These are phyloP conservation scores for Leccinum rimulosum DNA, from an alignment of 768 basidiomycete genomes.

Conservation along the genomic window DNA sequence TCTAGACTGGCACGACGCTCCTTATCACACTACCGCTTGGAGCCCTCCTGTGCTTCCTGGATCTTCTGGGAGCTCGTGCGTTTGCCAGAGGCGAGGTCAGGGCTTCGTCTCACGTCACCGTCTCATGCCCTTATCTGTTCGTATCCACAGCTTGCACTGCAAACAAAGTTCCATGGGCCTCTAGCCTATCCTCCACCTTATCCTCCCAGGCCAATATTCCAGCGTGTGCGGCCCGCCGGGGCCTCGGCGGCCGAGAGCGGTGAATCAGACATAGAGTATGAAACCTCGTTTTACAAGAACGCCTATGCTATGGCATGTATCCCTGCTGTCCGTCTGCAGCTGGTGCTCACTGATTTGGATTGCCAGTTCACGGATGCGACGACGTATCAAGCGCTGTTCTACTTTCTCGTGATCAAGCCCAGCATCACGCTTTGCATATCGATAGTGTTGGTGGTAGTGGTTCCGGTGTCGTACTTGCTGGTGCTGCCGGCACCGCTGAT, in stretches of 20 bases:
- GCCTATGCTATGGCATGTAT: conserved; percentile 71
- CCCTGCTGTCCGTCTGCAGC: neutral
- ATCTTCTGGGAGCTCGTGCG: conserved; percentile 68
- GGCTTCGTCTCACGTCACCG: conserved; percentile 1
- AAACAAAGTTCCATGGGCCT: conserved; percentile 67
- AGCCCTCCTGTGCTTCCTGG: conserved; percentile 71
- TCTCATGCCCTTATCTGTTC: conserved; percentile 14
- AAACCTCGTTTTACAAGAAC: conserved; percentile 78
- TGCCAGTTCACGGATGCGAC: conserved; percentile 74
- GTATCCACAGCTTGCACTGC: conserved; percentile 53
- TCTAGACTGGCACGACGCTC: conserved; percentile 72
- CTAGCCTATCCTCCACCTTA: conserved; percentile 60
- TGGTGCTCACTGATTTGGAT: conserved; percentile 6
- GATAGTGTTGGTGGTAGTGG: conserved; percentile 50
- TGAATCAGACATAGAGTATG: conserved; percentile 38
- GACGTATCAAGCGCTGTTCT: conserved; percentile 83
- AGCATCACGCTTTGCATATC: conserved; percentile 69
- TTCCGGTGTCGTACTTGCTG: conserved; percentile 55
- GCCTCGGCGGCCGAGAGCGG: conserved; percentile 51
- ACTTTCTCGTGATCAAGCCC: conserved; percentile 86
- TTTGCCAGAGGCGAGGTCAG: conserved; percentile 72
- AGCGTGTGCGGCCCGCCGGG: conserved; percentile 52
- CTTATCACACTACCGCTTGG: conserved; percentile 79
- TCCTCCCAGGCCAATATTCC: conserved; percentile 74
- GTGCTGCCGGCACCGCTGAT: conserved; percentile 67